Evolutionary conservation across 2,329 filamentous ascomycete genomes (phyloP), one percentile per base, ranked within the genome.

Genomic region (Ophiostoma perfectum): DNA sequence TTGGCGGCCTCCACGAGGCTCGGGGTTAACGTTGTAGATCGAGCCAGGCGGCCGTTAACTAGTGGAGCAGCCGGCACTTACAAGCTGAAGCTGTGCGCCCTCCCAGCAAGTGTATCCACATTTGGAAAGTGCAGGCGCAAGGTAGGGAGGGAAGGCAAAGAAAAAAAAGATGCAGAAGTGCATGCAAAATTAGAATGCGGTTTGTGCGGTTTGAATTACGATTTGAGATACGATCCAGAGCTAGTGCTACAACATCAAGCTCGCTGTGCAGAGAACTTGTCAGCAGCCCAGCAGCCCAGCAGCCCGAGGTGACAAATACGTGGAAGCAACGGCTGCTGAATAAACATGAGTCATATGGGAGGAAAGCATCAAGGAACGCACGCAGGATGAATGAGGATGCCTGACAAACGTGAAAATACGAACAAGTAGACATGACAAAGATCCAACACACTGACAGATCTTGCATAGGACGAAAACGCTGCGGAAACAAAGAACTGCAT

Each of bases 111-210:
- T 62, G 39, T 64, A 16, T 8, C 66, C 63, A 38, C 11, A 41
- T 65, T 65, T 5, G 44, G 67, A 27, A 65, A n/a, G 62, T 68
- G 39, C 63, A 68, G 42, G 63, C 67, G 67, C 18, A 12, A 9
- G 49, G 27, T 18, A 55, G 7, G 49, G 49, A 55, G 12, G 11
- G 36, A 27, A 60, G 55, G 11, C 27, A 39, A 36, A 16, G 27
- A 16, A 12, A 16, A 14, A 60, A 12, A 5, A 18, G 11, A 55
- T 8, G 49, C n/a, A 55, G 7, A 55, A 27, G 49, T 16, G n/a
- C 47, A 52, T 7, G 5, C 47, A 18, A 11, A n/a, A 27, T 3
- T 8, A 27, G 49, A n/a, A 55, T 9, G n/a, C 12, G 49, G 27
- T 27, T 27, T 27, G 27, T 27, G 27, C 27, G 27, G 27, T 27